Evolutionary conservation across 345 rosid genomes (phyloP).

Genomic region (Gossypium longicalyx): DNA sequence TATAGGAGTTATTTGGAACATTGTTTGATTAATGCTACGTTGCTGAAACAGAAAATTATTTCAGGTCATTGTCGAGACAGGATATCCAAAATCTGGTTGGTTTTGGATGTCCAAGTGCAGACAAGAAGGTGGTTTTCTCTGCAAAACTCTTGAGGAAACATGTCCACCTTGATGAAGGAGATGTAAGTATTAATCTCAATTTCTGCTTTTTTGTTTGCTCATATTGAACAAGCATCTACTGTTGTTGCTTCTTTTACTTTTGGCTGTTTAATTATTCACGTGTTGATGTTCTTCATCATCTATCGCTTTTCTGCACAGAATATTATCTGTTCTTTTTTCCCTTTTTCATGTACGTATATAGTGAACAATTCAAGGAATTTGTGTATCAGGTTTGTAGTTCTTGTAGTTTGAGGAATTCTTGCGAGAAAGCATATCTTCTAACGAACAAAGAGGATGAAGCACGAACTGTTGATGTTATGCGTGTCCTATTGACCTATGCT

Average conservation of each 20-base stretch:
- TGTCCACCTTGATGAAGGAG: constrained; percentile 97
- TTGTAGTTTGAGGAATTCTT: constrained; percentile 84
- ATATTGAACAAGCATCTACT: neutral
- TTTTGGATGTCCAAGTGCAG: constrained; percentile 86
- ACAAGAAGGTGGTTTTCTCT: constrained; percentile 82
- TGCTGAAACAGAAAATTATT: constrained; percentile 34
- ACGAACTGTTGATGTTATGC: constrained; percentile 75
- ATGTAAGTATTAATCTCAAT: constrained; percentile 50
- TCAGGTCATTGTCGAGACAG: constrained; percentile 78
- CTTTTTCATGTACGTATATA: neutral
- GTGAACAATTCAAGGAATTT: constrained; percentile 10
- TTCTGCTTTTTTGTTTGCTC: neutral
- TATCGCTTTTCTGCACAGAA: neutral
- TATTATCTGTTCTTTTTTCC: no score
- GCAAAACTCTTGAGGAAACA: constrained; percentile 84
- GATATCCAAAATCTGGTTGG: constrained; percentile 87
- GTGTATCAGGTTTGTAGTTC: constrained; percentile 82
- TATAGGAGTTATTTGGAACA: neutral
- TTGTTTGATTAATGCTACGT: constrained; percentile 10
- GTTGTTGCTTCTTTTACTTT: neutral
- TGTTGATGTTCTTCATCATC: neutral
- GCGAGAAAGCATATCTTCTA: constrained; percentile 75
- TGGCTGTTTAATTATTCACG: neutral
- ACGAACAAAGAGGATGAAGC: constrained; percentile 97
- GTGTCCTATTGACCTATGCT: constrained; percentile 70